Conservation (phyloP, 768 basidiomycete genomes). For the Leccinum aurantiacum region DNA sequence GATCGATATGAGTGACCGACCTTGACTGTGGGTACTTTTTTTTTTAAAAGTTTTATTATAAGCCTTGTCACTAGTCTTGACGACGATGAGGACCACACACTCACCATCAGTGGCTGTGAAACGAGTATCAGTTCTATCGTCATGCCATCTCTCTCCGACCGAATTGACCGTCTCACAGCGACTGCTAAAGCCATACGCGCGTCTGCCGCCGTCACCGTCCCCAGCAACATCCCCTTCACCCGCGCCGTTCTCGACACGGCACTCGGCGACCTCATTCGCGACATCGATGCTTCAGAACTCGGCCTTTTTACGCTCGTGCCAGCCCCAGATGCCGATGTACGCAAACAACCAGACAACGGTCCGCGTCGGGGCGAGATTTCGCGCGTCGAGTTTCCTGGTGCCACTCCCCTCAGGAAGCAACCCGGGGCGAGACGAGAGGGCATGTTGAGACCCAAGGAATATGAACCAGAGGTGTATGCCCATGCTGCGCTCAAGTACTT, state of each 20-base stretch:
- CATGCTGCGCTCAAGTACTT: slow-evolving; percentile 75
- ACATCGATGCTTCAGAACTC: slow-evolving; percentile 73
- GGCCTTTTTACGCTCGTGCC: slow-evolving; percentile 68
- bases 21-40: slow-evolving; percentile 9
- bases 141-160: slow-evolving; percentile 62
- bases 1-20: slow-evolving; percentile 14
- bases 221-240: slow-evolving; percentile 47
- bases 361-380: slow-evolving; percentile 45
- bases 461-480: slow-evolving; percentile 74
- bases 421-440: slow-evolving; percentile 38
- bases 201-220: slow-evolving; percentile 38
- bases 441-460: slow-evolving; percentile 37
- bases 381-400: slow-evolving; percentile 65
- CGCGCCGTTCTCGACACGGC: slow-evolving; percentile 59
- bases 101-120: slow-evolving; percentile 22
- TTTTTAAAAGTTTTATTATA: background rate
- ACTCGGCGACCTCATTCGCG: slow-evolving; percentile 77
- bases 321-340: slow-evolving; percentile 33
- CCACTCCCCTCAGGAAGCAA: slow-evolving; percentile 64
- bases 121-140: background rate
- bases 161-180: slow-evolving; percentile 62
- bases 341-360: slow-evolving; percentile 28
- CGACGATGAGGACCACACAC: background rate
- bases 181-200: slow-evolving; percentile 52
- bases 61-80: slow-evolving; percentile 7